These are phyloP conservation scores for Jimgerdemannia flammicorona DNA, from an alignment of 192 early-diverging fungal genomes.

Conservation along the genomic window DNA sequence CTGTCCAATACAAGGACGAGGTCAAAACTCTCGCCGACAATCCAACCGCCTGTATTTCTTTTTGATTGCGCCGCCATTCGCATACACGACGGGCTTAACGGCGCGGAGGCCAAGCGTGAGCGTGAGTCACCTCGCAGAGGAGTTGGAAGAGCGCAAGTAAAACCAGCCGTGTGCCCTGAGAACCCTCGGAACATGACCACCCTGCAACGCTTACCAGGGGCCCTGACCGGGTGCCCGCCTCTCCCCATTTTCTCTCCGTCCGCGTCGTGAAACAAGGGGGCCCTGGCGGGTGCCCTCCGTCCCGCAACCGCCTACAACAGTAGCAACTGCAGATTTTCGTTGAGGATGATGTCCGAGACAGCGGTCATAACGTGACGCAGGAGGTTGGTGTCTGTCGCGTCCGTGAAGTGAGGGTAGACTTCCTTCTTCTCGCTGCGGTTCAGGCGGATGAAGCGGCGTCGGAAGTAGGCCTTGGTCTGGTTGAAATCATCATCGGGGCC, in stretches of 20 bases:
- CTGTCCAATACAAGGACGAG: no score
- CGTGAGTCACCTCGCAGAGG: background rate
- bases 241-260: background rate
- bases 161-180: background rate
- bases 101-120: background rate
- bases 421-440: constrained; percentile 42
- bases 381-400: constrained; percentile 47
- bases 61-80: background rate
- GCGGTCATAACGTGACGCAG: constrained; percentile 48
- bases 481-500: constrained; percentile 22
- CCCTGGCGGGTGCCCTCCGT: background rate
- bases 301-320: constrained; percentile 13
- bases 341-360: constrained; percentile 39
- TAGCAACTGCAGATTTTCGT: constrained; percentile 32
- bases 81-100: background rate
- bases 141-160: background rate
- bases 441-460: constrained; percentile 35
- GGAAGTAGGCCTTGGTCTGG: constrained; percentile 36
- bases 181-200: background rate
- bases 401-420: constrained; percentile 49
- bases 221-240: background rate
- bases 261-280: background rate
- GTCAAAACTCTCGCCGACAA: background rate
- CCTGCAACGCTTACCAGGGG: background rate
- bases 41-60: background rate